A percentile compares a stretch with the other conserved stretches of the same genome.
phyloP scores from a whole-genome alignment of 805 yeast genomes.

The Torulaspora maleeae region DNA sequence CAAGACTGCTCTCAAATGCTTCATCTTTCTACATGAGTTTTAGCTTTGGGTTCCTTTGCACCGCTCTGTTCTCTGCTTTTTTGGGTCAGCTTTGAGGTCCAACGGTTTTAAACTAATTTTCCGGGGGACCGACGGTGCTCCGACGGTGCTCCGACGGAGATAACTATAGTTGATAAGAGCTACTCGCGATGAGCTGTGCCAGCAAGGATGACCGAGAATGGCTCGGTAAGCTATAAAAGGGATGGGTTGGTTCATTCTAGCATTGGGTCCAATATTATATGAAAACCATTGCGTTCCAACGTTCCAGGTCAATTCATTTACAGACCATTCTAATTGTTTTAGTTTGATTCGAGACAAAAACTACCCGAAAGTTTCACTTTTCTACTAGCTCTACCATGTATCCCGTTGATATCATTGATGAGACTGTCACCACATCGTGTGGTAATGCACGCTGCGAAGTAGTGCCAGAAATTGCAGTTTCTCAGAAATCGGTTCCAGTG shows the following conservation, averaged over 20 bases:
- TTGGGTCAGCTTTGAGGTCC: not conserved
- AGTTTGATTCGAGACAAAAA: not conserved
- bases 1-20: too few species aligned
- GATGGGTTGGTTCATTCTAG: not conserved
- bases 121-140: not conserved
- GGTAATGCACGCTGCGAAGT: conserved; percentile 2
- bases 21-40: too few species aligned
- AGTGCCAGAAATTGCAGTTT: not conserved
- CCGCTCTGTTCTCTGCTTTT: too few species aligned
- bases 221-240: not conserved
- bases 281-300: not conserved
- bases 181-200: not conserved
- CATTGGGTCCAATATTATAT: not conserved
- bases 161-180: not conserved
- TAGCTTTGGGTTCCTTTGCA: too few species aligned
- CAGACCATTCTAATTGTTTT: not conserved
- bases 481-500: conserved; percentile 3
- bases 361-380: not conserved
- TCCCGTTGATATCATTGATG: conserved; percentile 14
- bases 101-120: not conserved
- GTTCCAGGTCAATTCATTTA: not conserved
- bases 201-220: not conserved
- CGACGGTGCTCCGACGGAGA: not conserved
- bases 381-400: conserved; percentile 3
- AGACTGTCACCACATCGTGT: conserved; percentile 8